Base-by-base conservation (phyloP, 2,329 filamentous ascomycete genomes). In the Xylariaceae sp. region DNA sequence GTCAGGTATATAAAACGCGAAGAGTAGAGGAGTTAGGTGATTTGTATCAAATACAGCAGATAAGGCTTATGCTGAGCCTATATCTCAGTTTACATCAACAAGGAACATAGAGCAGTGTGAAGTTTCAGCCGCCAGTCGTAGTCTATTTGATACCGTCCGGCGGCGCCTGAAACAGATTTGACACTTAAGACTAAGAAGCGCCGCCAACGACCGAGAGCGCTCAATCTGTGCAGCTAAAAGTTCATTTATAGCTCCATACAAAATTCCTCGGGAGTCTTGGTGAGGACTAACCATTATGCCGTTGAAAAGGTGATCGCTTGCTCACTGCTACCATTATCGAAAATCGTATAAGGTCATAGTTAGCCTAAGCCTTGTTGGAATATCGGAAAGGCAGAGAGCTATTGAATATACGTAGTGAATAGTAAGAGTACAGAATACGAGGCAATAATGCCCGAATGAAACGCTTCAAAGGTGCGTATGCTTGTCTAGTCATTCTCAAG, bases 121-220 rank as follows among this genome's bases (percentile, higher is more conserved):
- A 37, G 47, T 6, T n/a, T 26, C 41, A 32, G 21, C 42, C 18
- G n/a, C n/a, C 10, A 40, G 44, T 30, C 33, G 36, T 35, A 35
- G 40, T 52, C 16, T 20, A 54, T 57, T 54, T 46, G 50, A 57
- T 46, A 47, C 26, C 46, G n/a, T 42, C 42, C n/a, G 41, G 29
- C 11, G 35, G 27, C 23, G 39, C 50, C 50, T 57, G 55, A 57
- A 57, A 57, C 55, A 35, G 32, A 23, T 47, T 27, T 47, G 42
- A 53, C 37, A 39, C 40, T 15, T 41, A 24, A 47, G 32, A 48
- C 27, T 26, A 47, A 46, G 39, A 58, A 58, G 47, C 42, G 47
- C 43, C 49, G 23, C 51, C 26, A 45, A 15, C 33, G 26, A 40
- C 21, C n/a, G n/a, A 41, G 42, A 27, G 26, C 29, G 24, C 15